Base-by-base conservation (phyloP, 140 eudicot species). In the Stevia rebaudiana region DNA sequence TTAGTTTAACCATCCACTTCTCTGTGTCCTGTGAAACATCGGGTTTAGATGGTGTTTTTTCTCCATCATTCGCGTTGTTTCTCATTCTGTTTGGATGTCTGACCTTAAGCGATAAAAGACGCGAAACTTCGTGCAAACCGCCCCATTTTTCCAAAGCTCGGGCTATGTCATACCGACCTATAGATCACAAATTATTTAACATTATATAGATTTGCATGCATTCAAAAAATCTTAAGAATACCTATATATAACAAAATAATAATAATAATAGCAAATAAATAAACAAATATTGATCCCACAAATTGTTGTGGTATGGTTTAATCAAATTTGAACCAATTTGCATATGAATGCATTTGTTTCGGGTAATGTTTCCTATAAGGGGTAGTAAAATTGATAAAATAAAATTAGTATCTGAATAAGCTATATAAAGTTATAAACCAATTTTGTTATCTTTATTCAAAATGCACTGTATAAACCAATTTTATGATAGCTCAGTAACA, bases 101-200 rank as follows among this genome's bases (percentile, higher is more conserved):
- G 64, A 84, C 87, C 69, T 87, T 91, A n/a, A 91, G 88, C 3
- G 98, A 80, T 6, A 91, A 77, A 60, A 91, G 95, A 6, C 98
- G 95, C 1, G 98, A 87, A 15, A 91, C 98, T 84, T 91, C 95
- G 59, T 91, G 95, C 33, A 91, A 79, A 13, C 98, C 98, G 16
- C 98, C 98, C 98, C 98, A 91, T 82, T 87, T 91, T 84, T 91
- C 98, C 63, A 90, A 59, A 13, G 97, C 94, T 0, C 95, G 91
- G 16, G 97, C 97, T 61, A 90, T 90, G 79, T 90, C 97, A 67
- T 80, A 90, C 0, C 94, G 97, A 68, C 97, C 97, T 86, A 57
- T 70, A 66, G 11, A 16, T 62, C 36, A 62, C 71, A 31, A 4
- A 15, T 23, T 9, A 3, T 40, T 42, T 19, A 18, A 39, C 13